Conservation (phyloP, 2,329 filamentous ascomycete species). For the Pestalotiopsis sp. region DNA sequence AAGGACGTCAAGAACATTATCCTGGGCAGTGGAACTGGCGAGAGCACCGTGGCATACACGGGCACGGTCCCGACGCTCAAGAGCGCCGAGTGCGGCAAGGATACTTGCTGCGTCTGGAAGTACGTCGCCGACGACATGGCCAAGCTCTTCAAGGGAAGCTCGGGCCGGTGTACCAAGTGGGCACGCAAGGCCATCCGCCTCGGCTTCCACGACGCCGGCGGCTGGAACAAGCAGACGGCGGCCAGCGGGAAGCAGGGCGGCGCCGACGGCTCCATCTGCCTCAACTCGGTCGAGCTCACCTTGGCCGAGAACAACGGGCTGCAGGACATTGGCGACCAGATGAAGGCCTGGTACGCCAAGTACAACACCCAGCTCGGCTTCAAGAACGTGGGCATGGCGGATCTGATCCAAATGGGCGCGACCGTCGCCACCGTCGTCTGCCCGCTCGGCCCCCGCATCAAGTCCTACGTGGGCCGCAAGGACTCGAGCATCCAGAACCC, state of each 20-base stretch:
- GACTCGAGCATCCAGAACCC: constrained; percentile 42
- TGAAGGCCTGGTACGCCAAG: constrained; percentile 39
- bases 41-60: constrained; percentile 21
- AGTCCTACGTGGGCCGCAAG: constrained; percentile 50
- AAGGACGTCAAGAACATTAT: constrained; percentile 38
- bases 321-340: constrained; percentile 39
- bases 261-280: constrained; percentile 47
- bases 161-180: constrained; percentile 41
- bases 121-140: constrained; percentile 41
- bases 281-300: constrained; percentile 38
- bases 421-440: constrained; percentile 49
- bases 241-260: constrained; percentile 35
- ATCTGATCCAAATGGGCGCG: constrained; percentile 54
- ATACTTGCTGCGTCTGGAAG: constrained; percentile 47
- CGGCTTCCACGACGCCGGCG: constrained; percentile 48
- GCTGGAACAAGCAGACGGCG: constrained; percentile 38
- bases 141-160: constrained; percentile 33
- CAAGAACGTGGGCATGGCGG: constrained; percentile 48
- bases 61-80: constrained; percentile 17
- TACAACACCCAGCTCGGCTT: constrained; percentile 20
- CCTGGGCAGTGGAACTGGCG: constrained; percentile 24
- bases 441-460: constrained; percentile 45
- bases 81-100: constrained; percentile 31
- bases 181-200: constrained; percentile 46
- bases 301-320: constrained; percentile 48